Conservation (phyloP, 139 green algal species). For the Medakamo hakoo region DNA sequence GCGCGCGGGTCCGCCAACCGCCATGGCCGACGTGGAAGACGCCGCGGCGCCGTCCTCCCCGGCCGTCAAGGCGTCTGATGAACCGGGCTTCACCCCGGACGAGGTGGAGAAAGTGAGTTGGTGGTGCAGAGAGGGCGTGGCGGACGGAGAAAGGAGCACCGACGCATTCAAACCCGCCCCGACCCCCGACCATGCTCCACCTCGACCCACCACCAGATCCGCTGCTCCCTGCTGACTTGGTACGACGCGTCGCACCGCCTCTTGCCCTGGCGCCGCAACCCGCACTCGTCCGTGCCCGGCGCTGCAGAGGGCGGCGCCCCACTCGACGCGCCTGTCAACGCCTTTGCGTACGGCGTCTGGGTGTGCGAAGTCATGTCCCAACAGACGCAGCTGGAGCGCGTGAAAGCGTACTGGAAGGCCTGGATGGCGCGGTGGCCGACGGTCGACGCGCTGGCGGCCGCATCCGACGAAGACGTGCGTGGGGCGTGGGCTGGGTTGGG, state of each 20-base stretch:
- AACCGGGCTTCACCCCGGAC: too few relatives aligned
- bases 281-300: conserved; percentile 21
- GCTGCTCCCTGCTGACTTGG: conserved; percentile 53
- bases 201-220: conserved; percentile 14
- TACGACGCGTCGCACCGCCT: conserved; percentile 73
- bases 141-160: too few relatives aligned
- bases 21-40: too few relatives aligned
- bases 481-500: conserved; percentile 83
- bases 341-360: conserved; percentile 77
- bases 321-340: conserved; percentile 24
- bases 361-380: conserved; percentile 93
- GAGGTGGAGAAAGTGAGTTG: too few relatives aligned
- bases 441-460: conserved; percentile 50
- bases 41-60: too few relatives aligned
- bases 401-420: conserved; percentile 26
- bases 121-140: too few relatives aligned
- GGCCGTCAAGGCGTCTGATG: too few relatives aligned
- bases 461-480: conserved; percentile 75
- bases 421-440: conserved; percentile 80
- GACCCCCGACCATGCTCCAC: not conserved
- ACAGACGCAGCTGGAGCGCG: conserved; percentile 63
- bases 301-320: conserved; percentile 15
- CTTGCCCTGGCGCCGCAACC: conserved; percentile 77
- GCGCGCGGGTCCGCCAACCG: too few relatives aligned
- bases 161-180: not conserved